Base-by-base conservation (phyloP, 2,329 filamentous ascomycete species). In the Akanthomyces lecanii region DNA sequence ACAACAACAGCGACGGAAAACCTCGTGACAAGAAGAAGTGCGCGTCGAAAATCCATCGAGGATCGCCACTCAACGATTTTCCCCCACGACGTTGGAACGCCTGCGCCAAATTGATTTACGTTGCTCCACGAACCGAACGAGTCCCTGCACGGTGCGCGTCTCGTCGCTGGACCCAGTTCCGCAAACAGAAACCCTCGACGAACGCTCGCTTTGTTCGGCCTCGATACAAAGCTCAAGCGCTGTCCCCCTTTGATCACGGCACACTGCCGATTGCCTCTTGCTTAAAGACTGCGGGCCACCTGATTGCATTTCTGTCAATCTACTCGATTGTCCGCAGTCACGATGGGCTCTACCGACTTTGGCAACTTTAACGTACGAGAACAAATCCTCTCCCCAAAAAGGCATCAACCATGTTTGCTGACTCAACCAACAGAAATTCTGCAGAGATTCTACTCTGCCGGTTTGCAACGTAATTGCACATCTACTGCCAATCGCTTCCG, bases 361-460 rank as follows among this genome's bases (percentile, higher is more conserved):
- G 84, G 84, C 65, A 85, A 86, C 69, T 87, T 87, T 68, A 73
- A 83, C 71, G 84, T 86, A 78, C 60, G 73, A 18, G 12, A 14
- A 18, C 30, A 25, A 18, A 5, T 7, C 67, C 45, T 33, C 52
- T n/a, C 30, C 16, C 21, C 16, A 25, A 52, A 67, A 30, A 18
- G 21, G 45, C 72, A 33, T 64, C 44, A 23, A 52, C 63, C 50
- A 23, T 51, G 28, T 55, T 48, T 47, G 58, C n/a, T 63, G 63
- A 28, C 61, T 57, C 38, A 44, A 51, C 47, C 56, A 48, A 72
- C 71, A 94, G 90, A 79, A 89, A 73, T 93, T 95, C 75, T 95
- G 91, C 82, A 88, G 85, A 74, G 90, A 93, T 78, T 90, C 90
- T 70, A 93, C 90, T 63, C 81, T 94, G 70, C 90, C 91, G 61